Conservation (phyloP, 1,139 yeast species). For the Wickerhamiella pararugosa region DNA sequence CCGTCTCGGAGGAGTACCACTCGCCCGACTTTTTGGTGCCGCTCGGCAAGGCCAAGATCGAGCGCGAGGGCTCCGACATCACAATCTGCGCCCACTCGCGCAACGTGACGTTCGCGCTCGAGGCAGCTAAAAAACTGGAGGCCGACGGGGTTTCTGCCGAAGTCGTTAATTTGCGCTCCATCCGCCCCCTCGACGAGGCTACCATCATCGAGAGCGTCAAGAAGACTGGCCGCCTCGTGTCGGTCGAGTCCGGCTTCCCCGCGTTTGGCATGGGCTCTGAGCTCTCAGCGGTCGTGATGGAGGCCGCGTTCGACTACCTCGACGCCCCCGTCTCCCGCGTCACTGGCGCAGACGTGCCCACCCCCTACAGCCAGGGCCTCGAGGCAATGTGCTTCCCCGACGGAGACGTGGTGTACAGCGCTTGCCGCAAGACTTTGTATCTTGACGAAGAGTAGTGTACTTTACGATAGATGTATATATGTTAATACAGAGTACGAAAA, state of each 20-base stretch:
- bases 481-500: background rate
- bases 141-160: slow-evolving; percentile 83
- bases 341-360: slow-evolving; percentile 99
- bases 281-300: slow-evolving; percentile 96
- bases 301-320: slow-evolving; percentile 92
- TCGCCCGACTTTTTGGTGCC: slow-evolving; percentile 84
- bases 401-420: slow-evolving; percentile 77
- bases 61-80: slow-evolving; percentile 80
- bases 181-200: slow-evolving; percentile 89
- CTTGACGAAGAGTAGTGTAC: slow-evolving; percentile 28
- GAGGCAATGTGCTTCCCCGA: slow-evolving; percentile 99
- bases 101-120: slow-evolving; percentile 69
- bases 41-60: slow-evolving; percentile 90
- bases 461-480: background rate
- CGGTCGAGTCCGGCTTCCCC: slow-evolving; percentile 97
- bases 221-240: slow-evolving; percentile 91
- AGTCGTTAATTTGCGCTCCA: slow-evolving; percentile 89
- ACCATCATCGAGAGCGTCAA: slow-evolving; percentile 76
- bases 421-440: slow-evolving; percentile 78
- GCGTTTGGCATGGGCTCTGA: slow-evolving; percentile 98
- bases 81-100: slow-evolving; percentile 85
- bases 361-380: slow-evolving; percentile 92
- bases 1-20: slow-evolving; percentile 76
- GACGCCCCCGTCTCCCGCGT: slow-evolving; percentile 99
- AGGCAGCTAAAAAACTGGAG: slow-evolving; percentile 80